These are phyloP conservation scores for Cutaneotrichosporon sp. DNA, from an alignment of 1,284 basidiomycete species.

Conservation along the genomic window DNA sequence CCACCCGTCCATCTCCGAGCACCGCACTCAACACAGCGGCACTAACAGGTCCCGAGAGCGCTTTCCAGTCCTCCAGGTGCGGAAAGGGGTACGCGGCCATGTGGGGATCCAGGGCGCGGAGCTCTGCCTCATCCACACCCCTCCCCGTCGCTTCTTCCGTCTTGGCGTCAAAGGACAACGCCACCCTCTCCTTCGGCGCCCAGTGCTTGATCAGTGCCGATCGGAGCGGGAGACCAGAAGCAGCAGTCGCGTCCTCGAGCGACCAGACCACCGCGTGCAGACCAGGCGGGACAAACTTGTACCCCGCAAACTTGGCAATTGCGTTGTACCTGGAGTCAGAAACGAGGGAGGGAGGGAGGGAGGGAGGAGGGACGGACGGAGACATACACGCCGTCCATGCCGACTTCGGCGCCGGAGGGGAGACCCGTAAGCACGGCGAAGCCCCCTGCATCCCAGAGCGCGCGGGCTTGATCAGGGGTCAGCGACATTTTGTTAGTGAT, in stretches of 20 bases:
- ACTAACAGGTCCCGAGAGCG: constrained; percentile 31
- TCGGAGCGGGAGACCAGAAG: constrained; percentile 28
- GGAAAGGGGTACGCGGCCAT: constrained; percentile 49
- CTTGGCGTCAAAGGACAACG: constrained; percentile 27
- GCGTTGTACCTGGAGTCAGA: constrained; percentile 31
- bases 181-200: constrained; percentile 26
- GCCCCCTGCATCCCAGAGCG: constrained; percentile 46
- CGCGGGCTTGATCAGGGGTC: constrained; percentile 39
- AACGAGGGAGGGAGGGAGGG: neutral
- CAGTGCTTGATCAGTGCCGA: constrained; percentile 27
- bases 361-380: no score
- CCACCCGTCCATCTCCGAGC: constrained; percentile 34
- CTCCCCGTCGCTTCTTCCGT: neutral
- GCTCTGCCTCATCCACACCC: constrained; percentile 42
- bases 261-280: constrained; percentile 43
- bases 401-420: constrained; percentile 40
- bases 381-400: constrained; percentile 45
- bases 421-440: constrained; percentile 42
- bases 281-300: constrained; percentile 47
- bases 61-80: constrained; percentile 38
- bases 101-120: constrained; percentile 43
- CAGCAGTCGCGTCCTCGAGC: constrained; percentile 1
- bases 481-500: constrained; percentile 13
- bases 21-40: constrained; percentile 31
- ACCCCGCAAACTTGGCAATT: constrained; percentile 35